Evolutionary conservation across 108 stramenopile genomes (phyloP).

Genomic region (Skeletonema grethae): DNA sequence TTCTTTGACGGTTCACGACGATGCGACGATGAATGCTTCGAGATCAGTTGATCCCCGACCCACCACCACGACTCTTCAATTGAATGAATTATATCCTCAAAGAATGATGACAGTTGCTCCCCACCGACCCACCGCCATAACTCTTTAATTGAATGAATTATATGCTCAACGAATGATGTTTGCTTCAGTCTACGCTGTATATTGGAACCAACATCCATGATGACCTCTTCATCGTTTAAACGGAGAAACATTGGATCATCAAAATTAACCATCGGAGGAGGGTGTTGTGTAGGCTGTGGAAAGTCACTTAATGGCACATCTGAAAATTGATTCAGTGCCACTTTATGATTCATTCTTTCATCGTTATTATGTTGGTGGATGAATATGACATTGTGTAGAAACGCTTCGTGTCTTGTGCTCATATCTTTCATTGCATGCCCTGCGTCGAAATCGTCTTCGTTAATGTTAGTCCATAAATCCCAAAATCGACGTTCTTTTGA

Average conservation of each 20-base stretch:
- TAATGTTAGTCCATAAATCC: not conserved
- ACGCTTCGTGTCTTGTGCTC: slow-evolving; percentile 25
- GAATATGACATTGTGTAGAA: slow-evolving; percentile 25
- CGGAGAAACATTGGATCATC: slow-evolving; percentile 13
- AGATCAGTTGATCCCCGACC: slow-evolving; percentile 26
- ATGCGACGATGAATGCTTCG: not conserved
- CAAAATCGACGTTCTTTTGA: not conserved
- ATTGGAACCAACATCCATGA: slow-evolving; percentile 18
- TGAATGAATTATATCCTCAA: not conserved
- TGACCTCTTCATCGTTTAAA: slow-evolving; percentile 17
- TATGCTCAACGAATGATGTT: not conserved
- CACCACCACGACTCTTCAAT: slow-evolving; percentile 41
- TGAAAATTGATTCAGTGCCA: slow-evolving; percentile 48
- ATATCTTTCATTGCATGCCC: not conserved
- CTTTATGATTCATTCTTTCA: slow-evolving; percentile 8
- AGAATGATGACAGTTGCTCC: slow-evolving; percentile 12
- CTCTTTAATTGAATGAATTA: slow-evolving; percentile 16
- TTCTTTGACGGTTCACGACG: not conserved
- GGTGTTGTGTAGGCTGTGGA: slow-evolving; percentile 14
- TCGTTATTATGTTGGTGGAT: slow-evolving; percentile 36
- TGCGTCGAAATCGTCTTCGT: not conserved
- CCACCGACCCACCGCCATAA: slow-evolving; percentile 41
- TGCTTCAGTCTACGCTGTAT: not conserved
- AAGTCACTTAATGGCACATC: slow-evolving; percentile 27
- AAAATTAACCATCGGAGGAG: not conserved